phyloP scores from a whole-genome alignment of 108 stramenopile genomes.

The Mediolabrus comicus region DNA sequence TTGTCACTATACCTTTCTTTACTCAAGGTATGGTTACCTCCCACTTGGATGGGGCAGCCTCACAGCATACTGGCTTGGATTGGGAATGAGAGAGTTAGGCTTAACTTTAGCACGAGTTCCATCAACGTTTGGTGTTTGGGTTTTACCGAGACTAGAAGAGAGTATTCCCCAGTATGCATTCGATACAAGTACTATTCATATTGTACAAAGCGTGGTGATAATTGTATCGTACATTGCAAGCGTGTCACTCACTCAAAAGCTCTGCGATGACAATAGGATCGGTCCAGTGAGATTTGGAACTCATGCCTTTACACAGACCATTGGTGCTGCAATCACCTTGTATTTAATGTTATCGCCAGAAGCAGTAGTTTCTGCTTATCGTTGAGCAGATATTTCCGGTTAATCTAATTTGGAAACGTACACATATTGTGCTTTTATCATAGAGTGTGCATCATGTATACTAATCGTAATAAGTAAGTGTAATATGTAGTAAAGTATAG shows the following conservation, averaged over 20 bases:
- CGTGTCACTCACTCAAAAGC: slow-evolving; percentile 44
- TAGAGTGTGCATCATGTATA: too few relatives aligned
- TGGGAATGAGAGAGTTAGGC: slow-evolving; percentile 46
- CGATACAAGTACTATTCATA: slow-evolving; percentile 10
- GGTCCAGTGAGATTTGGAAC: slow-evolving; percentile 33
- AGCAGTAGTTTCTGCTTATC: slow-evolving; percentile 3
- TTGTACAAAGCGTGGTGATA: slow-evolving; percentile 19
- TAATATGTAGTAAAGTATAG: too few relatives aligned
- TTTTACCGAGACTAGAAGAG: slow-evolving; percentile 4
- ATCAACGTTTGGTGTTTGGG: slow-evolving; percentile 18
- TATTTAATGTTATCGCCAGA: slow-evolving; percentile 51
- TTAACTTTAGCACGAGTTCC: slow-evolving; percentile 34
- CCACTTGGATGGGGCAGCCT: slow-evolving; percentile 45
- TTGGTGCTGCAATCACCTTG: slow-evolving; percentile 25
- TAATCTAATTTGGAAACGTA: too few relatives aligned
- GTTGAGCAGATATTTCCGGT: neutral
- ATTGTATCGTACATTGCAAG: slow-evolving; percentile 4
- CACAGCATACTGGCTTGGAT: slow-evolving; percentile 46
- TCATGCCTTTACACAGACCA: slow-evolving; percentile 23
- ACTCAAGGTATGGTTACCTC: slow-evolving; percentile 42
- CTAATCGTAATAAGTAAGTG: too few relatives aligned
- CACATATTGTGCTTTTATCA: too few relatives aligned
- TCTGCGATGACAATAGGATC: slow-evolving; percentile 43
- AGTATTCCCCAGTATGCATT: slow-evolving; percentile 20
- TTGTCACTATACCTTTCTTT: too few relatives aligned